Base-by-base conservation (phyloP, 108 stramenopile genomes). In the Fragilaria radians region DNA sequence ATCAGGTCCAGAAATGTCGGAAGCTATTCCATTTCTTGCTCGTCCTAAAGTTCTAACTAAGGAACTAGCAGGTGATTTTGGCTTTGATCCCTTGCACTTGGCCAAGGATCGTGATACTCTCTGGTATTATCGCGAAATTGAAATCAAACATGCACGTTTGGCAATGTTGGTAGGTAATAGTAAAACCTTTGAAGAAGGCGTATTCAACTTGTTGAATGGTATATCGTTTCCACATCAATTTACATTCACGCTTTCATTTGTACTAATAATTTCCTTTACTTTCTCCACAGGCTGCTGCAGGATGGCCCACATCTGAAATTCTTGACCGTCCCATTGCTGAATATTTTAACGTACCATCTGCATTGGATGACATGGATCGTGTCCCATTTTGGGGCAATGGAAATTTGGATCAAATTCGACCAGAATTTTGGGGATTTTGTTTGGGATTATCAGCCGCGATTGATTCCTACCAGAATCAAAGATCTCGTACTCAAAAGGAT, bases 11-110 rank as follows among this genome's bases (percentile, higher is more conserved):
- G 55, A 28, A 45, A 73, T 73, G 72, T 74, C 73, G 31, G 58
- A 73, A 61, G 67, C 86, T 48, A 76, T 88, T 45, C 86, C 86
- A 18, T 88, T 88, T 64, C 60, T 88, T 28, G 59, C 57, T 9
- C 81, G 82, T 47, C 82, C 86, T 5, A 36, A 32, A 23, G 55
- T 54, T 7, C 62, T 91, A 25, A 67, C 70, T 29, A 70, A 77
- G 7, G 45, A 63, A 49, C 59, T 81, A 49, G 82, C 88, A 7
- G 93, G 89, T 7, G 88, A 95, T 54, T 77, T 88, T 17, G 93
- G 93, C 2, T 95, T 95, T 70, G 93, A 95, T 72, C 93, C 93
- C 5, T 61, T 91, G n/a, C 70, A 73, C 26, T 70, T 95, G 3
- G 83, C 79, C 14, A 55, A 65, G 26, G 80, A 51, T 51, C 48